Percentiles rank a stretch among this genome's conserved stretches.
Conservation (phyloP, 2,329 filamentous ascomycete species). For the Alternaria burnsii region DNA sequence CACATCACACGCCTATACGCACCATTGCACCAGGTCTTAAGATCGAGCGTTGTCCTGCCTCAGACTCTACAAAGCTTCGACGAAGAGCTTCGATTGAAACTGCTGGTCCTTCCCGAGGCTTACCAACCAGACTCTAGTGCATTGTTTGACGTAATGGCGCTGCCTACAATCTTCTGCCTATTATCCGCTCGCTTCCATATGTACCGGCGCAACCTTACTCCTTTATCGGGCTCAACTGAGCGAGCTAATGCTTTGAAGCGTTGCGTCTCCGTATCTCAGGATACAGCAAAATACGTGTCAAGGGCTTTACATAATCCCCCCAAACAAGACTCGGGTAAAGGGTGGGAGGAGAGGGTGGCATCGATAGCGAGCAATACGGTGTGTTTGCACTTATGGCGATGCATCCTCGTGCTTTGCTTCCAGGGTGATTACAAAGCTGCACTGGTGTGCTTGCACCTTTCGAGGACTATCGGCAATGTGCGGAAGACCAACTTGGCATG, state of each 20-base stretch:
- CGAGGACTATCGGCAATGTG: constrained; percentile 73
- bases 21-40: constrained; percentile 74
- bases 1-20: constrained; percentile 82
- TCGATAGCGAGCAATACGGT: constrained; percentile 77
- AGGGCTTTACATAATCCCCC: constrained; percentile 65
- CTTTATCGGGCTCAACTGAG: constrained; percentile 70
- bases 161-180: constrained; percentile 79
- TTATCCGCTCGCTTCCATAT: constrained; percentile 85
- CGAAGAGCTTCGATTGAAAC: constrained; percentile 77
- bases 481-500: constrained; percentile 79
- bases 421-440: constrained; percentile 77
- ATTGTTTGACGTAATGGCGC: constrained; percentile 74
- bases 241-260: constrained; percentile 77
- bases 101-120: constrained; percentile 76
- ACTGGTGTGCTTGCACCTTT: constrained; percentile 74
- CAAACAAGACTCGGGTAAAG: constrained; percentile 34
- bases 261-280: constrained; percentile 76
- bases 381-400: constrained; percentile 87
- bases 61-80: constrained; percentile 81
- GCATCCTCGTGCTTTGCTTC: constrained; percentile 80
- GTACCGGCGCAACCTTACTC: constrained; percentile 86
- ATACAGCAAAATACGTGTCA: constrained; percentile 79
- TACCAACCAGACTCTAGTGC: constrained; percentile 74
- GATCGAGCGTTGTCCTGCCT: constrained; percentile 68
- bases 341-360: constrained; percentile 66